A percentile compares a stretch with the other conserved stretches of the same genome.
These are phyloP conservation scores for Arxiozyma slooffiae DNA, from an alignment of 1,139 yeast genomes.

Conservation along the genomic window DNA sequence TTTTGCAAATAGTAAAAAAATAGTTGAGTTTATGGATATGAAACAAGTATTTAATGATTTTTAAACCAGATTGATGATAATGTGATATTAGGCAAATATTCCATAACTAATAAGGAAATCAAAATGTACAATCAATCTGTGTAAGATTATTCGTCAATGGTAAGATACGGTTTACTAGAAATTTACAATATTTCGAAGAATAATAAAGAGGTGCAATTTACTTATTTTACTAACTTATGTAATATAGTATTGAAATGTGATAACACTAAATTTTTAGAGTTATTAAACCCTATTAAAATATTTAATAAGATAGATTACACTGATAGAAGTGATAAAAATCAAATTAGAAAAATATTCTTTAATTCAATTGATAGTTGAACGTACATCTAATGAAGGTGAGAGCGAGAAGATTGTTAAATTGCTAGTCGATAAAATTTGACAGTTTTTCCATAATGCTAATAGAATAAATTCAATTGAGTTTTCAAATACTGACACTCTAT, in stretches of 20 bases:
- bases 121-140: constrained; percentile 13
- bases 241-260: constrained; percentile 5
- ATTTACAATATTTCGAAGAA: constrained; percentile 16
- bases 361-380: neutral
- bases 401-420: constrained; percentile 14
- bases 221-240: constrained; percentile 18
- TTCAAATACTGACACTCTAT: constrained; percentile 35
- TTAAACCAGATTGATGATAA: constrained; percentile 12
- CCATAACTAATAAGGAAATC: constrained; percentile 10
- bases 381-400: neutral
- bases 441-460: constrained; percentile 40
- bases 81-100: constrained; percentile 4
- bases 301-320: constrained; percentile 3
- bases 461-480: constrained; percentile 41
- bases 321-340: neutral
- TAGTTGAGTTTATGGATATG: constrained; percentile 7
- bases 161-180: constrained; percentile 14
- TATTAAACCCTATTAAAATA: constrained; percentile 3
- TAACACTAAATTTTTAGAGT: neutral
- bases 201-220: constrained; percentile 17
- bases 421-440: constrained; percentile 42
- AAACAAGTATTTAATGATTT: constrained; percentile 9
- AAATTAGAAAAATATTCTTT: neutral
- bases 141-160: constrained; percentile 6
- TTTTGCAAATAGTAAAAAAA: constrained; percentile 15